Evolutionary conservation across 2,329 filamentous ascomycete genomes (phyloP), one percentile per base, ranked within the genome.

Genomic region (Fusarium sublunatum): DNA sequence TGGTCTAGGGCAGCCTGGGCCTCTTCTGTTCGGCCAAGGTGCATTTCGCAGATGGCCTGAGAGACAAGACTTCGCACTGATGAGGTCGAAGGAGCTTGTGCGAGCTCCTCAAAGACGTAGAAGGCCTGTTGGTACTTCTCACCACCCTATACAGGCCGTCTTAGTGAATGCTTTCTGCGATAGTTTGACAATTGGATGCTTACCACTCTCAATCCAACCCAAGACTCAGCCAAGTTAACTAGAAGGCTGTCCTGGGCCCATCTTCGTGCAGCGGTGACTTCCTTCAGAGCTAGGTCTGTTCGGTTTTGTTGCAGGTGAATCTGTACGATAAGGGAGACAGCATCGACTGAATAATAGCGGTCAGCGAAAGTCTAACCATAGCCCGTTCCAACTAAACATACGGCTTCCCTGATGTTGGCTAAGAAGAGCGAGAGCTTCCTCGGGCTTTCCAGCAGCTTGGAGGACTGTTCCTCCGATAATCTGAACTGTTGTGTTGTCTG

Each of bases 81-180:
- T 44, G 92, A 88, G 15, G 91, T 93, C 29, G 91, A 88, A 3
- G 93, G 90, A 26, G 91, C 89, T 74, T 96, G 92, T 5, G 95
- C 94, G 44, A 98, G 86, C 78, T 99, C 95, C 78, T 98, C 94
- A 73, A 92, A 98, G 60, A 98, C 94, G 82, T 99, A 98, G 79
- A 96, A 98, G 15, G 94, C 90, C 73, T 95, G 91, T 74, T 98
- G 95, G 78, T 98, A 98, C 76, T 92, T 95, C 70, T 97, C 93
- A 68, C 93, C 93, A 73, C 94, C 94, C 90, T 96, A 60, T 25
- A 50, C 7, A 29, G 28, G 49, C 7, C 31, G 29, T 35, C 57
- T 80, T 65, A 77, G 72, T 65, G 60, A 44, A 41, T 13, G 39
- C 8, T 41, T 19, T 28, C 24, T 47, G 28, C 15, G 8, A 5